Base-by-base conservation (phyloP, 129 eudicot species). In the Lonicera japonica region DNA sequence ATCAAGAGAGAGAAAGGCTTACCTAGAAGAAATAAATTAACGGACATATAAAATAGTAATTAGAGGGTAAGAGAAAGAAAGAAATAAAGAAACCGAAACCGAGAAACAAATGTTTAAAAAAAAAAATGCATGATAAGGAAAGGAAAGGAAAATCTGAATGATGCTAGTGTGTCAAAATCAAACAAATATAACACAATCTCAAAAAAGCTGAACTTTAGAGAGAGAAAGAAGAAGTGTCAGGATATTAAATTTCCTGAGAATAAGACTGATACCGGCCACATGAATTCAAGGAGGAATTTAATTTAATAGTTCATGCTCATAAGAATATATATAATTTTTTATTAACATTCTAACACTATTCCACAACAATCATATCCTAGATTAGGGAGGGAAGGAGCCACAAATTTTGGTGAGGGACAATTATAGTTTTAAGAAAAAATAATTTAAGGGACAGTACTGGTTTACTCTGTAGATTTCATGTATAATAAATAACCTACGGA, bases 211-310 rank as follows among this genome's bases (percentile, higher is more conserved):
- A 55, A 56, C 51, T 60, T 12, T 25, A 20, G 43, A 21, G 38
- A 41, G 14, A 29, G 29, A 48, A 66, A 59, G 47, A 1, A 21
- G 56, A 29, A 63, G 41, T 24, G 67, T 17, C 7, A 62, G 29
- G 21, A 68, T 70, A 29, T 29, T 73, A 65, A 55, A 65, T 56
- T 73, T 61, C 23, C 12, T 21, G 61, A 83, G 77, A 78, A 77
- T 69, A 83, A 77, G 80, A 86, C 87, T 68, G 89, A 64, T 54
- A 64, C 82, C 36, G 36, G 36, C 36, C 72, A 77, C 53, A 76
- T 69, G 85, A 78, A 83, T 87, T 86, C 77, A 75, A 83, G 81
- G 81, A 67, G 69, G 58, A 38, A 22, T 68, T 69, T 64, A 75
- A 55, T n/a, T n/a, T n/a, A n/a, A n/a, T n/a, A n/a, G n/a, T n/a